A percentile compares a stretch with the other conserved stretches of the same genome.
phyloP scores from a whole-genome alignment of 768 basidiomycete genomes.

The Infundibulicybe gibba region DNA sequence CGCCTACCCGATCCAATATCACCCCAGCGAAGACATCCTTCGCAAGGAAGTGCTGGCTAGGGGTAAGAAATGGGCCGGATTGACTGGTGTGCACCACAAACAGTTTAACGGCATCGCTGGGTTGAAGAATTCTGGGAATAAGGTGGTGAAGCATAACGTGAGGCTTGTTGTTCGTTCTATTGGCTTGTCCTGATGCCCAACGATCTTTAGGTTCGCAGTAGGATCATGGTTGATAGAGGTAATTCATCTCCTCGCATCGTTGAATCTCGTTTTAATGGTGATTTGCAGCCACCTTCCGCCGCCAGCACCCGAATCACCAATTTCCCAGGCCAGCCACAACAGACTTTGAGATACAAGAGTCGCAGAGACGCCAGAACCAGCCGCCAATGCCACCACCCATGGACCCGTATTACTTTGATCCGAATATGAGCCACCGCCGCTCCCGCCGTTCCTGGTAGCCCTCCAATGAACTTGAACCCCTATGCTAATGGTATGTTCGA shows the following conservation, averaged over 20 bases:
- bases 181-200: not conserved
- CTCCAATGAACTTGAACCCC: not conserved
- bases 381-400: not conserved
- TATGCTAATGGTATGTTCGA: conserved; percentile 8
- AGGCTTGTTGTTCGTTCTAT: conserved; percentile 8
- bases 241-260: conserved; percentile 6
- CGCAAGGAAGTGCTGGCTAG: conserved; percentile 35
- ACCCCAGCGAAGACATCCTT: conserved; percentile 39
- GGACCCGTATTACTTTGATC: not conserved
- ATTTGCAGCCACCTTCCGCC: conserved; percentile 41
- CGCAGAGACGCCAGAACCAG: too few relatives aligned
- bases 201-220: conserved; percentile 40
- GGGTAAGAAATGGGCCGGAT: conserved; percentile 53
- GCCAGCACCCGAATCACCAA: conserved; percentile 46
- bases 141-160: conserved; percentile 48
- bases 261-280: not conserved
- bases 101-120: conserved; percentile 53
- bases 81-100: conserved; percentile 55
- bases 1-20: conserved; percentile 51
- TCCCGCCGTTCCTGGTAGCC: not conserved
- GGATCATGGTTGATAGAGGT: conserved; percentile 63
- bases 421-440: too few relatives aligned
- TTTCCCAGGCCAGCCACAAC: conserved; percentile 34
- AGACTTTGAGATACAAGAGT: conserved; percentile 3
- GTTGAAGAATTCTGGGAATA: conserved; percentile 23